A percentile compares a stretch with the other conserved stretches of the same genome.
phyloP scores from a whole-genome alignment of 495 filamentous ascomycete species.

The Cercophora newfieldiana region DNA sequence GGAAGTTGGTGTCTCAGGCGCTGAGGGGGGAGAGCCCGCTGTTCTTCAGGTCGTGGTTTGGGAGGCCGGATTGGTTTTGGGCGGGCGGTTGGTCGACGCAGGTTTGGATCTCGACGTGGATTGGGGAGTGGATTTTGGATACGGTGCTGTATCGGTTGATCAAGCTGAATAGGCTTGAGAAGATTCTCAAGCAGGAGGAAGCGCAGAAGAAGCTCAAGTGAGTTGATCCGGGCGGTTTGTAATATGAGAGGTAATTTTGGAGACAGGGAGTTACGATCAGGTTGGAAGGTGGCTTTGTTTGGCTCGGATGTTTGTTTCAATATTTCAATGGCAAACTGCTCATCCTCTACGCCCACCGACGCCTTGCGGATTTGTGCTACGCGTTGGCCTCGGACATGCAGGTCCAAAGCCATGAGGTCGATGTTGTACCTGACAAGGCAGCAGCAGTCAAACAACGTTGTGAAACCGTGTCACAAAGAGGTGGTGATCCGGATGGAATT shows the following conservation, averaged over 20 bases:
- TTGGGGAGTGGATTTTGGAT: slow-evolving; percentile 49
- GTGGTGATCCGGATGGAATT: neutral
- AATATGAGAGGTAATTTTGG: neutral
- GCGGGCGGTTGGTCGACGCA: slow-evolving; percentile 37
- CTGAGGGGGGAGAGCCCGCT: slow-evolving; percentile 37
- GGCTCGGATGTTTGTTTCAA: neutral
- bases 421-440: neutral
- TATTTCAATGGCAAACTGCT: neutral
- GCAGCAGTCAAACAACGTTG: neutral
- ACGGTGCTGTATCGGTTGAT: slow-evolving; percentile 39
- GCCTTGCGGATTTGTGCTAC: neutral
- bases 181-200: slow-evolving; percentile 36
- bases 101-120: slow-evolving; percentile 32
- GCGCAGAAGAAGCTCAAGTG: slow-evolving; percentile 31
- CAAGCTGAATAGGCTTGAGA: slow-evolving; percentile 40
- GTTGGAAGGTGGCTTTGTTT: neutral
- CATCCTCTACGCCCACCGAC: neutral
- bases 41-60: slow-evolving; percentile 42
- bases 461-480: neutral
- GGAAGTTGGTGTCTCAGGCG: slow-evolving; percentile 37
- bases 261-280: neutral
- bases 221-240: neutral
- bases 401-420: neutral
- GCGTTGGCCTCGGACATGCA: neutral
- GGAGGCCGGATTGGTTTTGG: slow-evolving; percentile 52